Base-by-base conservation (phyloP, 805 yeast genomes). In the Grigorovia jiainica region DNA sequence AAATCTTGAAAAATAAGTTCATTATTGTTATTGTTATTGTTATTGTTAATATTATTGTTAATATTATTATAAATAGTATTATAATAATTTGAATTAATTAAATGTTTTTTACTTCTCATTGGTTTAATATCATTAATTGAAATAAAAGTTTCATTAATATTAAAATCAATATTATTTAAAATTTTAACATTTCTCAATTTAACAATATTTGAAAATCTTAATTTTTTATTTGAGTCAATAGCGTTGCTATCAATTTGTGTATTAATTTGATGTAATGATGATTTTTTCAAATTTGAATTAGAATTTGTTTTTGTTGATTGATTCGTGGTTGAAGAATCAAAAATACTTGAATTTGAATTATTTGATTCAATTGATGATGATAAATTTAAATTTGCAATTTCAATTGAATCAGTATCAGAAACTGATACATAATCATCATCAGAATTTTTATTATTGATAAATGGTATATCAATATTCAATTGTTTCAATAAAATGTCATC, bases 321-420 rank as follows among this genome's bases (percentile, higher is more conserved):
- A n/a, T n/a, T n/a, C n/a, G n/a, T n/a, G n/a, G n/a, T n/a, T n/a
- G n/a, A n/a, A n/a, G n/a, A n/a, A n/a, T n/a, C n/a, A n/a, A n/a
- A n/a, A n/a, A n/a, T n/a, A n/a, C n/a, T n/a, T n/a, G n/a, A n/a
- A n/a, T n/a, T n/a, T n/a, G n/a, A n/a, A n/a, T n/a, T n/a, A n/a
- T n/a, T n/a, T n/a, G n/a, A n/a, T n/a, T n/a, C n/a, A n/a, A 58
- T 53, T 1, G 60, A 56, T 1, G 62, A 58, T 15, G 48, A 39
- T 30, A 15, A 2, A 10, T 18, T 19, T 6, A 13, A 15, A 25
- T 36, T 34, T 10, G 31, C 24, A 31, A 11, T 18, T 8, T 33
- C 23, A 19, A 33, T 33, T 6, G 38, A 35, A 17, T 35, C 38
- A 7, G 38, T 20, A 24, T 24, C 30, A 10, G 15, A 23, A 7